Evolutionary conservation across 2,329 filamentous ascomycete species (phyloP), one percentile per base, ranked within the genome.

Genomic region (Diaporthe sp.): DNA sequence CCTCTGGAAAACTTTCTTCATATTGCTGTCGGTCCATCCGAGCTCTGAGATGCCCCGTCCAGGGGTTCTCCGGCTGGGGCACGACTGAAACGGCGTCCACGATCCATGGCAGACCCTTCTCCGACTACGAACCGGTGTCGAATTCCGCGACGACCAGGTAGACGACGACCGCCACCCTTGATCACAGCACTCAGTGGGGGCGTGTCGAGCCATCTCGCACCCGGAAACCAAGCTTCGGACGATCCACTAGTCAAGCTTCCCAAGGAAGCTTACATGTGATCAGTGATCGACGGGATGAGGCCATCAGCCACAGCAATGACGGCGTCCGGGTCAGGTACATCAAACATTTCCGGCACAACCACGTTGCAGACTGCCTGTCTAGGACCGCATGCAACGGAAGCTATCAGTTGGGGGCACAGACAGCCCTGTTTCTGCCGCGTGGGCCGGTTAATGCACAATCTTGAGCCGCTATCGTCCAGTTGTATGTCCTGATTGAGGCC

Each of bases 311-410:
- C 68, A 57, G 69, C 35, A 54, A 42, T 66, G 68, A 68, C 75
- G 45, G 70, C 64, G 50, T 71, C 64, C 61, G 42, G 69, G 64
- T 55, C 73, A 50, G 55, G 57, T 47, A 68, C 71, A 76, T 76
- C 75, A 76, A 76, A 76, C 75, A 52, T 22, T 38, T 67, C 64
- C 61, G 72, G 68, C 57, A 71, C 75, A 75, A 38, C 71, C 40
- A 70, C 57, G 69, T 75, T 75, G 73, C 75, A 75, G 64, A 54
- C 33, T 54, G 30, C 45, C 38, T 22, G 22, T 17, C 45, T 68
- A 40, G 47, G 47, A 40, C 25, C n/a, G 47, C 52, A 57, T 76
- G 69, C 72, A 74, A 74, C 74, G 19, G 12, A 6, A 50, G 30
- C 12, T 5, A 54, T 17, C 42, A 47, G 45, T 52, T 38, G 28